phyloP scores from a whole-genome alignment of 345 rosid genomes.

The Brassica rapa region DNA sequence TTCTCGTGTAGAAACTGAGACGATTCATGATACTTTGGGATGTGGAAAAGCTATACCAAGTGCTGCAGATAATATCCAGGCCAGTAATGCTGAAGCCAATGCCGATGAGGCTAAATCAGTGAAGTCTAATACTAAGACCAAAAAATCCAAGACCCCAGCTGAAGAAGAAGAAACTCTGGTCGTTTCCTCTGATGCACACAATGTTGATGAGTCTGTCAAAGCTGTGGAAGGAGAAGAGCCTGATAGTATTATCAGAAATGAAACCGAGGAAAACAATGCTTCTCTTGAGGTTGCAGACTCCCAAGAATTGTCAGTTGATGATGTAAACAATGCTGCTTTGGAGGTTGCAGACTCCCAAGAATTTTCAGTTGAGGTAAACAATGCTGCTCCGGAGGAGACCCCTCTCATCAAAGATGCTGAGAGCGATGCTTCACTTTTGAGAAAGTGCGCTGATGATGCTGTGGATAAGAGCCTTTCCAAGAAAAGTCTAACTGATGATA shows the following conservation, averaged over 20 bases:
- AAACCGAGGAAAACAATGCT: conserved; percentile 34
- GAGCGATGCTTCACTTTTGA: conserved; percentile 8
- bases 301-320: conserved; percentile 32
- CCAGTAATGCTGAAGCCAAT: not conserved
- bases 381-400: conserved; percentile 27
- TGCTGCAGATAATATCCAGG: conserved; percentile 10
- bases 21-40: conserved; percentile 7
- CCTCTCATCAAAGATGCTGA: conserved; percentile 17
- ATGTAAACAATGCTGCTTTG: conserved; percentile 27
- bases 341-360: conserved; percentile 26
- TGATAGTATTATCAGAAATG: conserved; percentile 44
- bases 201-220: conserved; percentile 16
- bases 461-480: conserved; percentile 9
- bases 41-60: conserved; percentile 6
- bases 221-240: conserved; percentile 40
- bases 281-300: conserved; percentile 23
- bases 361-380: conserved; percentile 34
- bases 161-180: conserved; percentile 11
- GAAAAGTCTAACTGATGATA: conserved; percentile 37
- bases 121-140: conserved; percentile 47
- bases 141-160: conserved; percentile 22
- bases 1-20: conserved; percentile 13
- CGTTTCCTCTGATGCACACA: conserved; percentile 24
- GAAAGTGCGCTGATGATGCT: not conserved
- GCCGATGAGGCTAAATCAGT: conserved; percentile 13